Conservation (phyloP, 345 rosid genomes). For the Rhizophora apiculata region DNA sequence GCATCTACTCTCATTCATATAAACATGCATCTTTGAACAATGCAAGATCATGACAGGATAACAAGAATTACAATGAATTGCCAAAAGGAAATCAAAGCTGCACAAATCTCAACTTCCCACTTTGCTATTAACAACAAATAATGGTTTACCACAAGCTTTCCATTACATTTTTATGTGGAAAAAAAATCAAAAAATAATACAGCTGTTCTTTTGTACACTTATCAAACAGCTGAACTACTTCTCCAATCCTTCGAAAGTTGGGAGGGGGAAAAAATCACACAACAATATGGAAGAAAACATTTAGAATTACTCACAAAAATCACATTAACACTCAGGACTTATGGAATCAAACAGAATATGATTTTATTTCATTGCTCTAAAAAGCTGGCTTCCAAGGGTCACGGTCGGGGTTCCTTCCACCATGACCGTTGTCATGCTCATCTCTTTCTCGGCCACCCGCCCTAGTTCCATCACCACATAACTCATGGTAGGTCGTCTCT, state of each 20-base stretch:
- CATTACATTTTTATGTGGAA: constrained; percentile 30
- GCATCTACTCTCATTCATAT: no score
- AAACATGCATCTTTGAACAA: no score
- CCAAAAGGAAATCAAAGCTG: constrained; percentile 5
- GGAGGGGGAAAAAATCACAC: constrained; percentile 1
- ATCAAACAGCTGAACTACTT: constrained; percentile 65
- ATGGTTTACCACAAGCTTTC: constrained; percentile 48
- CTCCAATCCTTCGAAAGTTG: constrained; percentile 16
- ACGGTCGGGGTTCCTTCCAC: constrained; percentile 81
- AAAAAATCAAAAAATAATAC: constrained; percentile 25
- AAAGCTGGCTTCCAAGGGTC: constrained; percentile 85
- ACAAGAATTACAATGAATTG: no score
- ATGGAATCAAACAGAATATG: constrained; percentile 13
- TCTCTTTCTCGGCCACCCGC: constrained; percentile 69
- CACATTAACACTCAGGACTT: constrained; percentile 22
- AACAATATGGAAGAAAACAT: background rate
- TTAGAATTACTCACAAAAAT: constrained; percentile 33
- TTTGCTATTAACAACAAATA: constrained; percentile 47
- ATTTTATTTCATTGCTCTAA: constrained; percentile 47
- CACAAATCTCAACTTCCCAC: constrained; percentile 25
- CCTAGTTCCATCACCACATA: constrained; percentile 71
- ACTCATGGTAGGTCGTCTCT: constrained; percentile 71
- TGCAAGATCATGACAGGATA: no score
- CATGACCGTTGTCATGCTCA: constrained; percentile 76
- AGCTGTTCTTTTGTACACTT: constrained; percentile 80